Evolutionary conservation across 23 red algal genomes (phyloP), one percentile per base, ranked within the genome.

Genomic region (Gracilaria vermiculophylla): DNA sequence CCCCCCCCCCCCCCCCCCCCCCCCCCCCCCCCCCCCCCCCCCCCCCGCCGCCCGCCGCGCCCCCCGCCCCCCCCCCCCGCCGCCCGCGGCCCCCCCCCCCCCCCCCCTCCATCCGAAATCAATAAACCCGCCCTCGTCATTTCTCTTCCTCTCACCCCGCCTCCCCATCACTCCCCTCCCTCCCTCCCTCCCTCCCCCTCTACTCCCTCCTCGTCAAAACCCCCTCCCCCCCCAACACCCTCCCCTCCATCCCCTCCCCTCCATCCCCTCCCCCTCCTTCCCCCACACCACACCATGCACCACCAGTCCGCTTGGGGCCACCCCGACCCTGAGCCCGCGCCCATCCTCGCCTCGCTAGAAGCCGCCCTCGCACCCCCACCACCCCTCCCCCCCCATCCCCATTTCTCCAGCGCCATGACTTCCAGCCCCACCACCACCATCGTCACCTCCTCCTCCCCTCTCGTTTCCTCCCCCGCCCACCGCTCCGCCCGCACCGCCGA

Each of bases 351-450:
- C 42, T 73, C 67, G 15, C 37, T 73, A 0, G 67, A 73, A 3
- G 40, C 67, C 34, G 44, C 67, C 13, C 52, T 60, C 37, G 6
- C 42, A 43, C 43, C 47, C 23, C 3, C 48, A 32, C 40, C 74
- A 9, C 78, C 56, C 23, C 39, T 40, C 15, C 67, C 47, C 3
- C 55, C 5, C 55, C 35, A 33, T 19, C 51, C 12, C 40, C 76
- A 52, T 20, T 55, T 41, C 51, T 64, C n/a, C 53, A 62, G 42
- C 47, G 17, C 2, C 35, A 44, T 32, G 9, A 9, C 76, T 35
- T 52, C 73, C 21, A 60, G 53, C 78, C 48, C 78, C 78, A 66
- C 78, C 78, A 62, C 78, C 29, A 61, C 78, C 25, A 62, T 55
- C 23, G 32, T 43, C 78, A 61, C 60, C 43, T 34, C 45, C 0